A percentile compares a stretch with the other conserved stretches of the same genome.
These are phyloP conservation scores for Durotheca rogersii DNA, from an alignment of 495 filamentous ascomycete genomes.

Conservation along the genomic window DNA sequence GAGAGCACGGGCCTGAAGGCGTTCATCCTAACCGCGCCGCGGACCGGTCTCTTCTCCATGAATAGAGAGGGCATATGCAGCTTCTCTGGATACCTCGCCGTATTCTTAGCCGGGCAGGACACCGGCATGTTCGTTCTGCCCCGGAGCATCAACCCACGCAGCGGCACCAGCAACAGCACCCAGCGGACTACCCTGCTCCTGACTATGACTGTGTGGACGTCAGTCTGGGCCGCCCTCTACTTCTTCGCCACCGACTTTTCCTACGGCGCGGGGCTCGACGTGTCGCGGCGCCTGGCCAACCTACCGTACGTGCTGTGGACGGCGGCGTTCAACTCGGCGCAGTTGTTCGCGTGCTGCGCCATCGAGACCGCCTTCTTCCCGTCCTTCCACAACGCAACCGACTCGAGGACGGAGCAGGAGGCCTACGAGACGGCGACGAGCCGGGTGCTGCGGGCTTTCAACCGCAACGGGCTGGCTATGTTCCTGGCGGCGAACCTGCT, in stretches of 20 bases:
- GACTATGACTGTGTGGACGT: slow-evolving; percentile 59
- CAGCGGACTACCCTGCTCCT: slow-evolving; percentile 58
- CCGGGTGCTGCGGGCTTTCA: slow-evolving; percentile 74
- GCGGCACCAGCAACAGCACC: slow-evolving; percentile 33
- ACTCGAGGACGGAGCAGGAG: slow-evolving; percentile 54
- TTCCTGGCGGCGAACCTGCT: slow-evolving; percentile 88
- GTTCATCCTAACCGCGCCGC: slow-evolving; percentile 81
- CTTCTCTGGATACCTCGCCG: slow-evolving; percentile 89
- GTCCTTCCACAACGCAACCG: slow-evolving; percentile 57
- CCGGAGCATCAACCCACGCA: slow-evolving; percentile 46
- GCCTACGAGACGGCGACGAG: slow-evolving; percentile 69
- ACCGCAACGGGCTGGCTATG: slow-evolving; percentile 80
- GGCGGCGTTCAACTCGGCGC: slow-evolving; percentile 77
- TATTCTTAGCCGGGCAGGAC: slow-evolving; percentile 88
- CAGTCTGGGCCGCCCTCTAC: slow-evolving; percentile 68
- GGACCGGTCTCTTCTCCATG: slow-evolving; percentile 74
- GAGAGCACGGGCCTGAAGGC: slow-evolving; percentile 75
- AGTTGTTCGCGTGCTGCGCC: slow-evolving; percentile 73
- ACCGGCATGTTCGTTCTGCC: slow-evolving; percentile 77
- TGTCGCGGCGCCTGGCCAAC: slow-evolving; percentile 89
- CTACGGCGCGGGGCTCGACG: slow-evolving; percentile 67
- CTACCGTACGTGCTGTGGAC: slow-evolving; percentile 94
- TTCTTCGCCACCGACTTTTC: slow-evolving; percentile 62
- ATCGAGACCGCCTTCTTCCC: slow-evolving; percentile 80
- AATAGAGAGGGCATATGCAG: slow-evolving; percentile 94